A percentile compares a stretch with the other conserved stretches of the same genome.
Evolutionary conservation across 2,329 filamentous ascomycete genomes (phyloP).

Genomic region (Penicillium sp.): DNA sequence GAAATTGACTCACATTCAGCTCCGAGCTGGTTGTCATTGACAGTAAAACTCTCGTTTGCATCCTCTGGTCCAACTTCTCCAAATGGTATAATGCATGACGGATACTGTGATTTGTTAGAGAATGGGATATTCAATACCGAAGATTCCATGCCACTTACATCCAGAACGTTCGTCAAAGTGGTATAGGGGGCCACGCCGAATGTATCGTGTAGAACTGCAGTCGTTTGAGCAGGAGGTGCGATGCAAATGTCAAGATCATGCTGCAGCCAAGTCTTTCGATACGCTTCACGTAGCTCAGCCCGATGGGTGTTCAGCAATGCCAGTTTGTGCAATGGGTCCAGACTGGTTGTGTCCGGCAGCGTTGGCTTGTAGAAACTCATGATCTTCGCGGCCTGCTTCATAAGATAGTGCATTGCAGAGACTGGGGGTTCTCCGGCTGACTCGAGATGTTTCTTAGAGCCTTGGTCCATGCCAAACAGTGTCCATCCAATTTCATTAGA

Average conservation of each 20-base stretch:
- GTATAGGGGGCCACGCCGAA: conserved; percentile 43
- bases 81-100: conserved; percentile 52
- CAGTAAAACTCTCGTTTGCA: conserved; percentile 9
- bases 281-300: conserved; percentile 39
- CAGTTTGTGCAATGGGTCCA: conserved; percentile 18
- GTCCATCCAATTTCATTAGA: conserved; percentile 23
- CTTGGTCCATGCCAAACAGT: conserved; percentile 26
- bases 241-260: conserved; percentile 54
- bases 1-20: conserved; percentile 24
- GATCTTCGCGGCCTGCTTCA: conserved; percentile 10
- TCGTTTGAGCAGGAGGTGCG: conserved; percentile 50
- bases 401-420: conserved; percentile 16
- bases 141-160: conserved; percentile 42
- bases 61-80: conserved; percentile 17
- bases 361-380: not conserved
- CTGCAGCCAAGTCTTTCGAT: conserved; percentile 44
- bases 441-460: conserved; percentile 16
- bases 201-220: conserved; percentile 54
- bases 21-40: conserved; percentile 16
- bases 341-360: conserved; percentile 10
- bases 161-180: conserved; percentile 52
- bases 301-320: conserved; percentile 29
- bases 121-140: not conserved
- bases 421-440: conserved; percentile 30
- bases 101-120: conserved; percentile 41